Evolutionary conservation across 1,284 basidiomycete species (phyloP).

Genomic region (Cryptococcus floricola): DNA sequence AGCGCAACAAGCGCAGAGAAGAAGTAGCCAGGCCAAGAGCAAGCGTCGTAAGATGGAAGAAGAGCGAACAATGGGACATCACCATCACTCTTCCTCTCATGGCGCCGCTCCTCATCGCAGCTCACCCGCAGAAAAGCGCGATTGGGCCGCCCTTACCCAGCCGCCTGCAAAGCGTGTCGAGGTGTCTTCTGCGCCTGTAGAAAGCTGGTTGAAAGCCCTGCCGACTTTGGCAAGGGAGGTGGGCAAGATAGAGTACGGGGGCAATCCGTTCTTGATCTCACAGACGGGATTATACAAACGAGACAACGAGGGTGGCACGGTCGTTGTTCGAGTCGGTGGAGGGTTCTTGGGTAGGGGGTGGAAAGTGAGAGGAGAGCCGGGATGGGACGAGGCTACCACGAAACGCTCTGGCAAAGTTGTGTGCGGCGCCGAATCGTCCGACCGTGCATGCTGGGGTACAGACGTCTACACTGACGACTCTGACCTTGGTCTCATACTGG

Average conservation of each 20-base stretch:
- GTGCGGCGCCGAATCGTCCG: slow-evolving; percentile 13
- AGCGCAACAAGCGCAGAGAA: slow-evolving; percentile 19
- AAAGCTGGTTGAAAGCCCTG: slow-evolving; percentile 29
- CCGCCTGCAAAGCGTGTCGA: slow-evolving; percentile 30
- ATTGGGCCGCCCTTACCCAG: slow-evolving; percentile 28
- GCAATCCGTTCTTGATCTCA: slow-evolving; percentile 30
- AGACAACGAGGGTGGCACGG: slow-evolving; percentile 28
- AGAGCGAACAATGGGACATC: slow-evolving; percentile 12
- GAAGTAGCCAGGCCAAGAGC: slow-evolving; percentile 15
- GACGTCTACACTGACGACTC: slow-evolving; percentile 61
- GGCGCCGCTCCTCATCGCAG: neutral
- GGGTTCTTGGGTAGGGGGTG: slow-evolving; percentile 37
- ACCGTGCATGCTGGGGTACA: slow-evolving; percentile 53
- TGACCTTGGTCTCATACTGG: slow-evolving; percentile 53
- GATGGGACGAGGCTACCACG: slow-evolving; percentile 37
- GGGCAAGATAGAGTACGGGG: slow-evolving; percentile 26
- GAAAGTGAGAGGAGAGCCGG: slow-evolving; percentile 42
- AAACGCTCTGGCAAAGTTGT: slow-evolving; percentile 12
- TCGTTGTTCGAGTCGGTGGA: slow-evolving; percentile 33
- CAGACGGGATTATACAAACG: slow-evolving; percentile 9
- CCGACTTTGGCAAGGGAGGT: slow-evolving; percentile 20
- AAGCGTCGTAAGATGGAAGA: slow-evolving; percentile 38
- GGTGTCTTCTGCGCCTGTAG: slow-evolving; percentile 27
- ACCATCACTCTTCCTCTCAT: neutral
- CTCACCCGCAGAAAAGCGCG: slow-evolving; percentile 11